These are phyloP conservation scores for Phytophthora pseudosyringae DNA, from an alignment of 352 stramenopile species.

Conservation along the genomic window DNA sequence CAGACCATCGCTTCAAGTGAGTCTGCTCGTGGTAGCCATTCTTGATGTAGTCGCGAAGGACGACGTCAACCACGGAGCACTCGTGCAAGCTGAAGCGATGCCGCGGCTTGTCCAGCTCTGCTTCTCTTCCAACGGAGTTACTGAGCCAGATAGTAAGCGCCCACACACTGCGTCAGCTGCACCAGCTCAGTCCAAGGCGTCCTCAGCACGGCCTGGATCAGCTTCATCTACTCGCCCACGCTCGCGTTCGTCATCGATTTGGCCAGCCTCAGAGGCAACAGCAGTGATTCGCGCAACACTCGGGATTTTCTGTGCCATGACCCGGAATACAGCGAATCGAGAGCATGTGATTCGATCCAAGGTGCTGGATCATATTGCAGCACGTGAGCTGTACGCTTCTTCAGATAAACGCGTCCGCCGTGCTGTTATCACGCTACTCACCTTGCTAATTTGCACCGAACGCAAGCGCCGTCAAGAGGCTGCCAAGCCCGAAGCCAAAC, in stretches of 20 bases:
- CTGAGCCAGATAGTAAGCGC: conserved; percentile 14
- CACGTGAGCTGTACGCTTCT: conserved; percentile 58
- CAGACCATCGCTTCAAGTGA: conserved; percentile 41
- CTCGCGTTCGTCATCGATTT: conserved; percentile 19
- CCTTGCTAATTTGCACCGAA: conserved; percentile 65
- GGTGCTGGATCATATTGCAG: conserved; percentile 62
- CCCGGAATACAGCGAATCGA: conserved; percentile 59
- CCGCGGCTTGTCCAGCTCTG: conserved; percentile 60
- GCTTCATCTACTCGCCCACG: conserved; percentile 17
- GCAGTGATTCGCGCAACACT: conserved; percentile 50
- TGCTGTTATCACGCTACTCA: conserved; percentile 63
- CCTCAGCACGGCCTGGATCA: conserved; percentile 14
- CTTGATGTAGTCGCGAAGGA: conserved; percentile 61
- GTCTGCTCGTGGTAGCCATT: conserved; percentile 62
- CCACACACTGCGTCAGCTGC: conserved; percentile 22
- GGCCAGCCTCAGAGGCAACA: conserved; percentile 25
- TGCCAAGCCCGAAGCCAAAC: background rate
- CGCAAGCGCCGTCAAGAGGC: conserved; percentile 36
- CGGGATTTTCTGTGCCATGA: conserved; percentile 66
- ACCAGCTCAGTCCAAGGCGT: conserved; percentile 7
- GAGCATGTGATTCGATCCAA: conserved; percentile 71
- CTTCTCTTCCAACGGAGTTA: conserved; percentile 31
- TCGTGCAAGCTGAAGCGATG: conserved; percentile 55
- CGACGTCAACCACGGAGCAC: conserved; percentile 55
- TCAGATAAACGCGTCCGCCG: conserved; percentile 68